Base-by-base conservation (phyloP, 1,284 basidiomycete species). In the Moniliophthora roreri region DNA sequence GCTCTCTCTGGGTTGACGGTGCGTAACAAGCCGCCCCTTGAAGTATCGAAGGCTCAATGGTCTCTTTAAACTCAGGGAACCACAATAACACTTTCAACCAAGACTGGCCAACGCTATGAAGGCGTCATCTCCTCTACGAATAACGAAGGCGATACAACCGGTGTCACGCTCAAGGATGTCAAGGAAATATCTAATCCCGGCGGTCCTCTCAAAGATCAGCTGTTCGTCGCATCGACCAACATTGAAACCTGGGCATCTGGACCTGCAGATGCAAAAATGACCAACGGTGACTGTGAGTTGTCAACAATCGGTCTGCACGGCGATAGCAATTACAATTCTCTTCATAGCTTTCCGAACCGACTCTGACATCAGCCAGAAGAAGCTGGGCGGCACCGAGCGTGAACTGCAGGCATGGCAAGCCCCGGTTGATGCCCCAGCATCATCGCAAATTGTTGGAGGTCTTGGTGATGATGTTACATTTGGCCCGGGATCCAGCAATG, bases 391-490 rank as follows among this genome's bases (percentile, higher is more conserved):
- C 13, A 82, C 83, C 46, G 89, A 93, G 63, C 88, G 93, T 51
- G 92, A 93, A 63, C 76, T 96, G 41, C 86, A 93, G 66, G 87
- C 89, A 6, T 96, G 94, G 94, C 77, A 82, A 48, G 66, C 81
- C 26, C 63, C 68, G 26, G 59, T 58, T 5, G 69, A 74, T 55
- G 59, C 62, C 20, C 45, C 63, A 13, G 44, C 59, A 28, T 3
- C 61, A 54, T 41, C 53, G 15, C 42, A 44, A 38, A 47, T 61
- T 53, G 62, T 61, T 3, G 66, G 68, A 48, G 75, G 24, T 2
- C 9, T 46, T 15, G 44, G 72, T 48, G 87, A 90, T 63, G 87
- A 89, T 48, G 57, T 82, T 48, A 91, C 88, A 0, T 90, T 92
- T 58, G 87, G 85, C 3, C 65, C 78, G 15, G 77, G 76, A 18